A percentile compares a stretch with the other conserved stretches of the same genome.
Evolutionary conservation across 2,329 filamentous ascomycete genomes (phyloP).

Genomic region (Botryotinia globosa): DNA sequence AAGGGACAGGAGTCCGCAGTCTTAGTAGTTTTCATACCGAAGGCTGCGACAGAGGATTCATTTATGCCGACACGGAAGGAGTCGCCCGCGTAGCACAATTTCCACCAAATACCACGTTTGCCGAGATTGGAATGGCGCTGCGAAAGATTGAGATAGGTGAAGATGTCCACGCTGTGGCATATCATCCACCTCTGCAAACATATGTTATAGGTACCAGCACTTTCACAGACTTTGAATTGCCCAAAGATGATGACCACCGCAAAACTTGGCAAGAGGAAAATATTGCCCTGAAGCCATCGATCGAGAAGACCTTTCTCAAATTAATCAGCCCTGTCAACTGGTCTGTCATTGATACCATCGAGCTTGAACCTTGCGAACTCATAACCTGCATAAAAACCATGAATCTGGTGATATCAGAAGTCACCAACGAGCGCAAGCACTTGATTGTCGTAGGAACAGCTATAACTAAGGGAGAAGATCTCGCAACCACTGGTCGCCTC

Average conservation of each 20-base stretch:
- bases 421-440: constrained; percentile 79
- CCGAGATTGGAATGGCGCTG: constrained; percentile 73
- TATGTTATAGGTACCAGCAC: constrained; percentile 75
- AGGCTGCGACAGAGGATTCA: constrained; percentile 77
- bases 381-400: constrained; percentile 80
- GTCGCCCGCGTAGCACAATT: constrained; percentile 71
- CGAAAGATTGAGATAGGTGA: constrained; percentile 67
- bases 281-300: constrained; percentile 59
- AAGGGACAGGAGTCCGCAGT: constrained; percentile 64
- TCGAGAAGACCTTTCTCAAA: constrained; percentile 70
- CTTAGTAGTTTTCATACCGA: constrained; percentile 75
- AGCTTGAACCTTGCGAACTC: constrained; percentile 71
- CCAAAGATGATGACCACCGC: constrained; percentile 79
- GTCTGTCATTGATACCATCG: constrained; percentile 72
- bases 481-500: constrained; percentile 78
- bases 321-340: constrained; percentile 75
- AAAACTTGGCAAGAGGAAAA: constrained; percentile 75
- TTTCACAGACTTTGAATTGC: constrained; percentile 72
- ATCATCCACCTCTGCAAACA: constrained; percentile 69
- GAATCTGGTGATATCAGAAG: constrained; percentile 85
- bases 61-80: constrained; percentile 73
- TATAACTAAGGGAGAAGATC: constrained; percentile 83
- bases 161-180: constrained; percentile 71
- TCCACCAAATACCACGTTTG: constrained; percentile 62
- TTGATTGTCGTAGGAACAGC: constrained; percentile 84